Evolutionary conservation across 164 flowering plant species (phyloP).

Genomic region (Santalum album): DNA sequence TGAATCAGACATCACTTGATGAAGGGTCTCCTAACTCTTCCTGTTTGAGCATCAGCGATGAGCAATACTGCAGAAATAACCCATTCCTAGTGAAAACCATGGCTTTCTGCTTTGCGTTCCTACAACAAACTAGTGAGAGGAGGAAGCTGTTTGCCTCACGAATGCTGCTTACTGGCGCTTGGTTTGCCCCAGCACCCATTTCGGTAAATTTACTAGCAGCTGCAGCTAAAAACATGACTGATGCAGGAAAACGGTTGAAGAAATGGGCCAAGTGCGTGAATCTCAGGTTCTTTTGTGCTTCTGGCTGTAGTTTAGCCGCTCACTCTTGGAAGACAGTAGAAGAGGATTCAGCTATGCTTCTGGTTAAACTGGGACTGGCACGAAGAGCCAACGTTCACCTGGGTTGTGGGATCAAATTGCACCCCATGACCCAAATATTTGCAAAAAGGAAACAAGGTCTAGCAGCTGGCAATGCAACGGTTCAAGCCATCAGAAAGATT

Average conservation of each 20-base stretch:
- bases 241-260: slow-evolving; percentile 21
- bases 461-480: slow-evolving; percentile 52
- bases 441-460: slow-evolving; percentile 45
- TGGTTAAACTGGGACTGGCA: slow-evolving; percentile 73
- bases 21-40: slow-evolving; percentile 17
- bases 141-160: slow-evolving; percentile 45
- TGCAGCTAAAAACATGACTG: slow-evolving; percentile 56
- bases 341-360: slow-evolving; percentile 58
- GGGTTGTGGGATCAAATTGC: slow-evolving; percentile 64
- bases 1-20: slow-evolving; percentile 34
- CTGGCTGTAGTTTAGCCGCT: slow-evolving; percentile 30
- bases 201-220: slow-evolving; percentile 50
- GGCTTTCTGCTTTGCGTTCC: slow-evolving; percentile 39
- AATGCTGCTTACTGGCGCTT: slow-evolving; percentile 81
- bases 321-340: slow-evolving; percentile 42
- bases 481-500: slow-evolving; percentile 46
- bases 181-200: slow-evolving; percentile 77
- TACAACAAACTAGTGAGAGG: slow-evolving; percentile 38
- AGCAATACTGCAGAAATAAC: slow-evolving; percentile 53
- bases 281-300: slow-evolving; percentile 31
- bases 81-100: slow-evolving; percentile 51
- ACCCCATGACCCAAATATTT: slow-evolving; percentile 51
- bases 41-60: slow-evolving; percentile 28
- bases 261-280: slow-evolving; percentile 48
- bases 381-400: slow-evolving; percentile 37